phyloP scores from a whole-genome alignment of 495 filamentous ascomycete species.

The Letharia lupina region DNA sequence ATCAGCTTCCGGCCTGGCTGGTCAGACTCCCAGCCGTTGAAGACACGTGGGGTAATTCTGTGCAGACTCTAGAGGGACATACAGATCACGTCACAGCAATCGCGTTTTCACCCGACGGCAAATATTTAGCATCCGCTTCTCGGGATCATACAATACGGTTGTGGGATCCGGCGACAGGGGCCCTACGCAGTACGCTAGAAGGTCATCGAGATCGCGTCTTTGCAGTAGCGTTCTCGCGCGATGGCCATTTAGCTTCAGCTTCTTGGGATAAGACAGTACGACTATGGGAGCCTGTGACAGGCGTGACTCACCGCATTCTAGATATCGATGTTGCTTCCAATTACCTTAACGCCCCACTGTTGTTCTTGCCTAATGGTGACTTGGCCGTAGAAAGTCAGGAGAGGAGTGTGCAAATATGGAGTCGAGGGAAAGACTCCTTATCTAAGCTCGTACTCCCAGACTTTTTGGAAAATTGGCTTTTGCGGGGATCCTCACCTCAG shows the following conservation, averaged over 20 bases:
- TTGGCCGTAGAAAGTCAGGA: no score
- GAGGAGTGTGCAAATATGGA: no score
- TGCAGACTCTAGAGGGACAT: constrained; percentile 17
- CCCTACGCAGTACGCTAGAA: constrained; percentile 18
- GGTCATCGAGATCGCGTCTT: constrained; percentile 22
- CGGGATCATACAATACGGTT: constrained; percentile 29
- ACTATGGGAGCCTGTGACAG: constrained; percentile 25
- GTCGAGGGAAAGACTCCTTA: no score
- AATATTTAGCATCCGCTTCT: constrained; percentile 29
- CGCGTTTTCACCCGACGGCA: constrained; percentile 29
- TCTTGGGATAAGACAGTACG: constrained; percentile 21
- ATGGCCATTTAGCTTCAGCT: constrained; percentile 26
- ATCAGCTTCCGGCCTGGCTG: constrained; percentile 27
- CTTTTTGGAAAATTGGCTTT: no score
- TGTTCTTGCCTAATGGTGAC: no score
- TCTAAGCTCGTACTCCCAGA: no score
- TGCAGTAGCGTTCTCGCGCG: constrained; percentile 28
- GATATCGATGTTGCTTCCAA: not conserved
- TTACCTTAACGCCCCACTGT: no score
- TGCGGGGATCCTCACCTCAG: no score
- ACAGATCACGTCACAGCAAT: no score
- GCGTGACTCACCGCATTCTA: not conserved
- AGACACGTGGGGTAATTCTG: constrained; percentile 19
- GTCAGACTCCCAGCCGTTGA: constrained; percentile 24
- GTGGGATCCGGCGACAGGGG: constrained; percentile 30